These are phyloP conservation scores for Cordyceps fumosorosea DNA, from an alignment of 2,329 filamentous ascomycete species.

Conservation along the genomic window DNA sequence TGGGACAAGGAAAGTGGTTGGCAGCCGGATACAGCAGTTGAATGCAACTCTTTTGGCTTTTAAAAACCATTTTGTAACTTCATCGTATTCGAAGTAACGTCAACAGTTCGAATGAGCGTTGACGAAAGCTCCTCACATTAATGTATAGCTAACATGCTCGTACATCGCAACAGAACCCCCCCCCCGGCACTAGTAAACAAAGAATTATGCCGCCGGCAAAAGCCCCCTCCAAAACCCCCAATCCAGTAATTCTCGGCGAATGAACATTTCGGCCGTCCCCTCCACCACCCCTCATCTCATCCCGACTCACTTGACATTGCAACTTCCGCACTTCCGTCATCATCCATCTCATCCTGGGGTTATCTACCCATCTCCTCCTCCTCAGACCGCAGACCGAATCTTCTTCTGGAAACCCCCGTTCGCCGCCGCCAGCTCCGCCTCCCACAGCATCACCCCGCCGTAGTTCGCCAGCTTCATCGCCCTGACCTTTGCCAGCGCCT, in stretches of 20 bases:
- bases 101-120: no score
- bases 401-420: slow-evolving; percentile 34
- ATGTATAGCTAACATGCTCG: no score
- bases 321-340: neutral
- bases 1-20: no score
- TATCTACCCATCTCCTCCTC: neutral
- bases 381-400: neutral
- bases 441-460: slow-evolving; percentile 62
- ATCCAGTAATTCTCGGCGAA: slow-evolving; percentile 8
- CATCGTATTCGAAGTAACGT: no score
- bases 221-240: neutral
- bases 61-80: no score
- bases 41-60: no score
- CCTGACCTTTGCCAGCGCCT: slow-evolving; percentile 42
- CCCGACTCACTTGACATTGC: neutral
- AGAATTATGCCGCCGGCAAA: neutral
- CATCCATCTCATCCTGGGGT: neutral
- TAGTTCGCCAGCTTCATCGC: slow-evolving; percentile 49
- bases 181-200: no score
- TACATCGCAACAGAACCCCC: no score
- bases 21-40: no score
- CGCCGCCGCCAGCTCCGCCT: slow-evolving; percentile 51
- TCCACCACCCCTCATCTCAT: neutral
- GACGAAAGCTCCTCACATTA: no score
- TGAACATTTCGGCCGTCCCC: neutral